Percentiles rank a stretch among this genome's conserved stretches.
These are phyloP conservation scores for Ophiocordyceps camponoti-floridani DNA, from an alignment of 2,329 filamentous ascomycete genomes.

Conservation along the genomic window DNA sequence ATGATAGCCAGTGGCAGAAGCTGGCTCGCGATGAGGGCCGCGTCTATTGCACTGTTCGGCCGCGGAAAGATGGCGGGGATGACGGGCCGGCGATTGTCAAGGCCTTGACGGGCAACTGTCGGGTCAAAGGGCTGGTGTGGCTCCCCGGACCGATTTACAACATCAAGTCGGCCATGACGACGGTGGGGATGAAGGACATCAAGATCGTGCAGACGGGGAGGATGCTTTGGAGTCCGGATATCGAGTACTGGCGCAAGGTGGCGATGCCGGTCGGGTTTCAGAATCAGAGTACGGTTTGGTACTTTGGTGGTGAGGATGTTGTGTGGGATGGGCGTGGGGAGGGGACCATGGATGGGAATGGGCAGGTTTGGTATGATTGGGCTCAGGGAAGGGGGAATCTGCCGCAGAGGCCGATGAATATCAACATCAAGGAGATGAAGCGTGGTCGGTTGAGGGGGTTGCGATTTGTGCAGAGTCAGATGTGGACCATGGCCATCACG, in stretches of 20 bases:
- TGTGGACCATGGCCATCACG: constrained; percentile 40
- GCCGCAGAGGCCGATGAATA: constrained; percentile 30
- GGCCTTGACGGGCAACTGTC: constrained; percentile 14
- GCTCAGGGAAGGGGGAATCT: constrained; percentile 24
- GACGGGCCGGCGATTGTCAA: constrained; percentile 13
- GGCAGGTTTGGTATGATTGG: constrained; percentile 40
- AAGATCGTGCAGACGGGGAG: constrained; percentile 24
- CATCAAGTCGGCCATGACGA: constrained; percentile 17
- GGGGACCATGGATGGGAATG: constrained; percentile 40
- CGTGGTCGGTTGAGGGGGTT: constrained; percentile 29
- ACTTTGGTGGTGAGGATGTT: constrained; percentile 34
- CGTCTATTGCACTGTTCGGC: constrained; percentile 12
- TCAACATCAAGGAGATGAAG: constrained; percentile 23
- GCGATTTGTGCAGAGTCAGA: constrained; percentile 36
- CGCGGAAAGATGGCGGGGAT: constrained; percentile 9
- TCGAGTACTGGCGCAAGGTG: constrained; percentile 32
- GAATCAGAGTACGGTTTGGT: constrained; percentile 35
- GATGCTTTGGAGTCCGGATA: constrained; percentile 23
- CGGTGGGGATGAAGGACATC: constrained; percentile 13
- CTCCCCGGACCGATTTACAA: constrained; percentile 14
- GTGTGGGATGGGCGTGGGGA: constrained; percentile 27
- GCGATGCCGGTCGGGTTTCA: constrained; percentile 34
- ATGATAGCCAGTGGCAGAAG: background rate
- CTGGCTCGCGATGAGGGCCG: background rate
- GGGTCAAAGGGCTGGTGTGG: constrained; percentile 12